phyloP scores from a whole-genome alignment of 2,329 filamentous ascomycete genomes.

The Fusarium penzigii region DNA sequence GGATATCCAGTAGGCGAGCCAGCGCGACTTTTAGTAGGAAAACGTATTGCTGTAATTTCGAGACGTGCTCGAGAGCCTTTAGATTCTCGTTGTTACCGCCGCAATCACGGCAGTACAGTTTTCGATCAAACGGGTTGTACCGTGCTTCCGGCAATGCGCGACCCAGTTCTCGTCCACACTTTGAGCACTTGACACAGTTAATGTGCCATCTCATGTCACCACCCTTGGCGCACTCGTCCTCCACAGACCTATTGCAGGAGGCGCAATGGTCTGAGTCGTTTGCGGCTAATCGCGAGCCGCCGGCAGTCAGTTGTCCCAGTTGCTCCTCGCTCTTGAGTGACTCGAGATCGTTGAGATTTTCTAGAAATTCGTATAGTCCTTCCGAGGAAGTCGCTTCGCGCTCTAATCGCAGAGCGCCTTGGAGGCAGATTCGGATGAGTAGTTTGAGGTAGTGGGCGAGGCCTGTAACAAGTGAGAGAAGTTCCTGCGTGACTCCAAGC shows the following conservation, averaged over 20 bases:
- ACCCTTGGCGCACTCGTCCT: constrained; percentile 84
- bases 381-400: constrained; percentile 74
- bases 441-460: constrained; percentile 97
- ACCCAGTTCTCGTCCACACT: constrained; percentile 65
- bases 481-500: constrained; percentile 92
- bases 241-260: constrained; percentile 81
- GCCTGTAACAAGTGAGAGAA: constrained; percentile 95
- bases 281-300: constrained; percentile 67
- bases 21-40: constrained; percentile 91
- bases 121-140: constrained; percentile 67
- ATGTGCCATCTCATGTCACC: constrained; percentile 82
- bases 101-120: constrained; percentile 72
- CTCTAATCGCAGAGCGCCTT: constrained; percentile 88
- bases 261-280: constrained; percentile 84
- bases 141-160: constrained; percentile 68
- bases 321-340: constrained; percentile 70
- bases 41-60: constrained; percentile 90
- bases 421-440: constrained; percentile 93
- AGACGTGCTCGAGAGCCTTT: constrained; percentile 69
- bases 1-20: constrained; percentile 82
- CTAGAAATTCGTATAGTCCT: constrained; percentile 79
- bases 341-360: constrained; percentile 83
- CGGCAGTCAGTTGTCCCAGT: constrained; percentile 64
- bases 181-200: constrained; percentile 75
- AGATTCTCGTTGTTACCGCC: constrained; percentile 54